Evolutionary conservation across 2,329 filamentous ascomycete genomes (phyloP), one percentile per base, ranked within the genome.

Genomic region (Chaetoscypha palmicola): DNA sequence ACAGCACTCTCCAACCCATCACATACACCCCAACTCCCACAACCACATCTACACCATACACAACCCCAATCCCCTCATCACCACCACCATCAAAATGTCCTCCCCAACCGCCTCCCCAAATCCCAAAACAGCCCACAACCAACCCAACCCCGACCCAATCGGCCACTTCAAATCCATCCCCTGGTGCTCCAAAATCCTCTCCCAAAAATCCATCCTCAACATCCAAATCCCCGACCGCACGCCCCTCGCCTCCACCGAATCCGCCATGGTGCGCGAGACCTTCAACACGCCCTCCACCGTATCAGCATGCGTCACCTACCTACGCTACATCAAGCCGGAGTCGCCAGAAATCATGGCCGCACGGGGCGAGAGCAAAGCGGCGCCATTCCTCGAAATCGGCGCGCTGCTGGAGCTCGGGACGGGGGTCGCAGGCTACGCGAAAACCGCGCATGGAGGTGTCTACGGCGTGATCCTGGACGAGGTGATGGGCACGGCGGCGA

Each of bases 401-500:
- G 56, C 56, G 10, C 46, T 62, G 23, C 38, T 52, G 12, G 57
- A 61, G 41, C 36, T 61, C 10, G 54, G 54, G 22, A 45, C 32
- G 19, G 55, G 57, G 41, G 39, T 51, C 10, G 52, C 54, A 46
- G 55, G 57, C 38, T 60, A 51, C 48, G 51, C 49, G 30, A 51
- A 53, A 30, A 58, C 52, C 1, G 51, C 54, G 48, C 58, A 62
- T 51, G 58, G 60, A 19, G 58, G 60, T 0, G 41, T 60, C 26
- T 56, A 53, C 48, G 53, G 47, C 2, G 52, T 62, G 9, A 49
- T 61, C 9, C 45, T 62, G 45, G 58, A 61, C 48, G 58, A 62
- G 47, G 55, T 61, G 20, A 60, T 61, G 56, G 58, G 58, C 4
- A 61, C 54, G n/a, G 56, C 55, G 28, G 58, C 56, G 19, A 59